phyloP scores from a whole-genome alignment of 2,329 filamentous ascomycete genomes.

The Fulvia fulva region DNA sequence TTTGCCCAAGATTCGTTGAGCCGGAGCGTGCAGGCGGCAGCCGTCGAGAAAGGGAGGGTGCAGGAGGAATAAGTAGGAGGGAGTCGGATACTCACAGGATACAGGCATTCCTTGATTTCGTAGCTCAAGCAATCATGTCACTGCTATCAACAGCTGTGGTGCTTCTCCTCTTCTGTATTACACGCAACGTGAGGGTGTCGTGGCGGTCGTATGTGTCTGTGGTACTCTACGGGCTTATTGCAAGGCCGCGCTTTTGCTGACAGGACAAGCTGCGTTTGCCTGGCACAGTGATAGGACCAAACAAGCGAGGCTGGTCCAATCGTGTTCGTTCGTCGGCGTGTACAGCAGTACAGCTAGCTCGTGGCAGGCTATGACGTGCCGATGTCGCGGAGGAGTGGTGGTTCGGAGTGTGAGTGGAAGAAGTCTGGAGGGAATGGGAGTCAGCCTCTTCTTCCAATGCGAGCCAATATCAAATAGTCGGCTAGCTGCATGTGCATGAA shows the following conservation, averaged over 20 bases:
- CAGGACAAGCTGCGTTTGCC: conserved; percentile 13
- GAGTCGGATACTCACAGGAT: conserved; percentile 27
- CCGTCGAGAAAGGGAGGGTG: not conserved
- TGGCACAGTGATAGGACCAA: conserved; percentile 15
- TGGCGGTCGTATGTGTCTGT: conserved; percentile 9
- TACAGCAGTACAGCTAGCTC: conserved; percentile 18
- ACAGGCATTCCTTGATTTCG: conserved; percentile 27
- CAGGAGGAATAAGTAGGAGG: conserved; percentile 20
- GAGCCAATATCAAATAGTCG: conserved; percentile 21
- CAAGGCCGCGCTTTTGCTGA: conserved; percentile 9
- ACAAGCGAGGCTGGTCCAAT: conserved; percentile 16
- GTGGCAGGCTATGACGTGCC: conserved; percentile 20
- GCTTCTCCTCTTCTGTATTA: conserved; percentile 18
- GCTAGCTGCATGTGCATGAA: conserved; percentile 21
- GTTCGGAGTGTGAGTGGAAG: conserved; percentile 7
- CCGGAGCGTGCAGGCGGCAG: not conserved
- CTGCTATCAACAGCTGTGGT: conserved; percentile 11
- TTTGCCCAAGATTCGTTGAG: conserved; percentile 4
- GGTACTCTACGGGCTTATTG: conserved; percentile 16
- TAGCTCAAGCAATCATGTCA: conserved; percentile 20
- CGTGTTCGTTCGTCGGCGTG: conserved; percentile 7
- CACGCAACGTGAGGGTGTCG: conserved; percentile 15
- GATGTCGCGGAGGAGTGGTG: conserved; percentile 11
- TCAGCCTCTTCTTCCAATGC: conserved; percentile 10
- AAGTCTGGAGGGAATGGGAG: conserved; percentile 14